Base-by-base conservation (phyloP, 495 filamentous ascomycete species). In the Astrothelium macrocarpum region DNA sequence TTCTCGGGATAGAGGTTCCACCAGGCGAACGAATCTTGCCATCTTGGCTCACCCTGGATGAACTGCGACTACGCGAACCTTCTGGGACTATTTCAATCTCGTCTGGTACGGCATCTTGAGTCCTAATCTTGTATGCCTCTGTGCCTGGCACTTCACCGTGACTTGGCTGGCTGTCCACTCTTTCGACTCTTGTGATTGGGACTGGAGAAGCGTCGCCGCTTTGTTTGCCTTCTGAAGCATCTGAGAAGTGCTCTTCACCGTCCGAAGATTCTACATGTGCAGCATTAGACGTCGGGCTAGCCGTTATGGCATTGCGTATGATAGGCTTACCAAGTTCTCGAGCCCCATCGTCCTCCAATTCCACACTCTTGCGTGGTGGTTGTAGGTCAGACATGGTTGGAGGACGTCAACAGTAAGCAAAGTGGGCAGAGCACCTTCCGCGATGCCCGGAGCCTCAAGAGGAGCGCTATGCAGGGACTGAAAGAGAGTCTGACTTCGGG, bases 221-320 rank as follows among this genome's bases (percentile, higher is more conserved):
- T 49, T 69, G 71, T 60, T 65, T 64, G 65, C 84, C 88, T 74
- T 93, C 89, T 63, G 85, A 87, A 65, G 91, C 91, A 79, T 95
- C 91, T 59, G 91, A 91, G 74, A 91, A 96, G 75, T 95, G 89
- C 59, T 96, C 91, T 31, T 95, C 83, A 62, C 81, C 90, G 63
- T 87, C 87, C 23, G 88, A 88, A 58, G 78, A 81, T 73, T 81
- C 84, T 83, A 64, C 34, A 5, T 49, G 53, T 59, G 64, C 29
- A 62, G 71, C 65, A 67, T 59, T 49, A 16, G 43, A 26, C 53
- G 63, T 65, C 58, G 59, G 60, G 10, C 11, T 31, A 29, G n/a
- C 20, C 20, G 39, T 34, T 16, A 26, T 36, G 32, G 42, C 9
- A 45, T 18, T 10, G 34, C 11, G 32, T 28, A 3, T 62, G 61